Percentiles rank a stretch among this genome's conserved stretches.
Conservation (phyloP, 108 stramenopile genomes). For the Mediolabrus comicus region DNA sequence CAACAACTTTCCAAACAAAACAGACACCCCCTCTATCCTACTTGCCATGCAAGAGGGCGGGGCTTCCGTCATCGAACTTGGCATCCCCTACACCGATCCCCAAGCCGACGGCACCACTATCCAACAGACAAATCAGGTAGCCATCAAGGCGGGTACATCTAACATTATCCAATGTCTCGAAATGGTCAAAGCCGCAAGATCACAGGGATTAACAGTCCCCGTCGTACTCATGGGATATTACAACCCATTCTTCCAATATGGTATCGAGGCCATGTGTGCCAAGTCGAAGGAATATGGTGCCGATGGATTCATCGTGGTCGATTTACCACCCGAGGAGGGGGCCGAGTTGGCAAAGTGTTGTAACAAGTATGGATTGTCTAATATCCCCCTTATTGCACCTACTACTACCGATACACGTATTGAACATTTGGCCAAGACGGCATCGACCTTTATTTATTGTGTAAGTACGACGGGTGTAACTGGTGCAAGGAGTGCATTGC, state of each 20-base stretch:
- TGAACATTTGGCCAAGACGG: constrained; percentile 79
- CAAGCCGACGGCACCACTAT: constrained; percentile 99
- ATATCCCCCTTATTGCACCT: constrained; percentile 95
- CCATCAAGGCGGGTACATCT: constrained; percentile 88
- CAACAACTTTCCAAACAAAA: not conserved
- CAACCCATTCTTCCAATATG: constrained; percentile 97
- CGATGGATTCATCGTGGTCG: constrained; percentile 98
- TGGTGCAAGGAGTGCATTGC: constrained; percentile 82
- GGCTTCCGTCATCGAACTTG: constrained; percentile 94
- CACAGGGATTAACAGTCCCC: constrained; percentile 92
- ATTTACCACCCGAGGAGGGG: constrained; percentile 95
- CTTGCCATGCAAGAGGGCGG: constrained; percentile 96
- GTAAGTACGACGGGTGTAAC: constrained; percentile 97
- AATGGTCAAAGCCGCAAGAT: constrained; percentile 86
- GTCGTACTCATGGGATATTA: constrained; percentile 99
- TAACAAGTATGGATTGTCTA: constrained; percentile 82
- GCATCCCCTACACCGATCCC: constrained; percentile 98
- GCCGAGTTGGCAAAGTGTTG: constrained; percentile 81
- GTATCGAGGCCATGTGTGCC: constrained; percentile 86
- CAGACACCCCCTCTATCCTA: constrained; percentile 92
- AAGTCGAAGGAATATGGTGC: constrained; percentile 81
- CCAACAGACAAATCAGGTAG: constrained; percentile 92
- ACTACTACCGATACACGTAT: constrained; percentile 95
- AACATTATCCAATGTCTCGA: constrained; percentile 80
- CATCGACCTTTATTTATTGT: constrained; percentile 94